These are phyloP conservation scores for Nannochloropsis granulata DNA, from an alignment of 108 stramenopile species.

Conservation along the genomic window DNA sequence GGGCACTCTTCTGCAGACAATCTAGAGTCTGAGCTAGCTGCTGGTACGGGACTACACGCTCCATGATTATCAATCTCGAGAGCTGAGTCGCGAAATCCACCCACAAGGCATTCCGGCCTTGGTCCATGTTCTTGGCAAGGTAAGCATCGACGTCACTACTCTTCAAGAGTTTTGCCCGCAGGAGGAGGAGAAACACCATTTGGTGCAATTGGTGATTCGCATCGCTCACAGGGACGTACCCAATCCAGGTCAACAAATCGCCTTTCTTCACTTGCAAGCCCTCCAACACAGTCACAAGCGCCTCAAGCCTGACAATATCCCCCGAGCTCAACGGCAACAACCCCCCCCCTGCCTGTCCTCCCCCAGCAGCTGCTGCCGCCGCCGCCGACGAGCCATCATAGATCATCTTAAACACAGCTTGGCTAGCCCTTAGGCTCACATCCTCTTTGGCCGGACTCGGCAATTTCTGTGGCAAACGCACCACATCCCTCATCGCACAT, in stretches of 20 bases:
- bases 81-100: constrained; percentile 75
- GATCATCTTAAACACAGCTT: constrained; percentile 87
- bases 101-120: constrained; percentile 64
- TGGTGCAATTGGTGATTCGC: constrained; percentile 66
- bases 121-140: constrained; percentile 61
- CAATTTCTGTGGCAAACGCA: constrained; percentile 34
- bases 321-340: not conserved
- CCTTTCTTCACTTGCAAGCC: constrained; percentile 55
- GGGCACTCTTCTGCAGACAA: constrained; percentile 2
- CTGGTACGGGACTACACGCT: not conserved
- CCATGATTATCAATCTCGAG: constrained; percentile 24
- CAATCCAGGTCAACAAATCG: constrained; percentile 76
- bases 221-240: constrained; percentile 52
- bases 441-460: constrained; percentile 60
- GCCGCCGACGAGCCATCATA: constrained; percentile 52
- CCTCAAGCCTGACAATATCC: constrained; percentile 71
- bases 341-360: not conserved
- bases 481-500: constrained; percentile 56
- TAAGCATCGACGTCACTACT: constrained; percentile 63
- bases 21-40: constrained; percentile 23
- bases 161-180: constrained; percentile 55
- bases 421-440: constrained; percentile 68
- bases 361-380: not conserved
- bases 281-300: constrained; percentile 64
- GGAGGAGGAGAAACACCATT: constrained; percentile 65